Evolutionary conservation across 2,329 filamentous ascomycete species (phyloP), one percentile per base, ranked within the genome.

Genomic region (Apiospora marii): DNA sequence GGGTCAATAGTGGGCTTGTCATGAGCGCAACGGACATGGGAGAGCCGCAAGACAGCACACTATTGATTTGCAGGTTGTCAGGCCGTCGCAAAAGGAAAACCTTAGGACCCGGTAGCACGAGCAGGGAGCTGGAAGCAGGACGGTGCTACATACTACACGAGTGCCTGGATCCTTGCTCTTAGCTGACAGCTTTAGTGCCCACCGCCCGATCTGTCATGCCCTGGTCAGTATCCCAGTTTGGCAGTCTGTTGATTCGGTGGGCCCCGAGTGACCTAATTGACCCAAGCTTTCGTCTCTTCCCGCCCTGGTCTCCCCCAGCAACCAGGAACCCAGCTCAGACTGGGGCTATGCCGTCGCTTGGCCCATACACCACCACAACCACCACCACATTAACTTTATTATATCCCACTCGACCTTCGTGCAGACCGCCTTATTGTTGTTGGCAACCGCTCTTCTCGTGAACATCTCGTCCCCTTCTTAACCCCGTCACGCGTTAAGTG

Each of bases 41-140:
- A 37, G 34, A 64, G 58, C 34, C 58, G 58, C 58, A 41, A 64
- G 58, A 64, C 58, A 64, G 58, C 34, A 41, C 19, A 64, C 58
- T 64, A 64, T 64, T 41, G 58, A 64, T n/a, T 64, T n/a, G 34
- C 58, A 64, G 58, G 58, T 64, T 64, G 58, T 41, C 58, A 64
- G 58, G 58, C 34, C 58, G 58, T 64, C 58, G 34, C 58, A 41
- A 64, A 24, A 64, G 34, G 30, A 64, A 34, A 64, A 41, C 30
- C 22, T 41, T 64, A 22, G 49, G 8, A 27, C n/a, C 51, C 24
- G 51, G 24, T 16, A 58, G 16, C 16, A 22, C 30, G 16, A 61
- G 12, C 51, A 27, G 51, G 27, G 24, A 53, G 51, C 51, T 53
- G 51, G 34, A 34, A 61, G 10, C 3, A 37, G 16, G 19, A 37